These are phyloP conservation scores for Vigna hirtella DNA, from an alignment of 306 rosid species.

Conservation along the genomic window DNA sequence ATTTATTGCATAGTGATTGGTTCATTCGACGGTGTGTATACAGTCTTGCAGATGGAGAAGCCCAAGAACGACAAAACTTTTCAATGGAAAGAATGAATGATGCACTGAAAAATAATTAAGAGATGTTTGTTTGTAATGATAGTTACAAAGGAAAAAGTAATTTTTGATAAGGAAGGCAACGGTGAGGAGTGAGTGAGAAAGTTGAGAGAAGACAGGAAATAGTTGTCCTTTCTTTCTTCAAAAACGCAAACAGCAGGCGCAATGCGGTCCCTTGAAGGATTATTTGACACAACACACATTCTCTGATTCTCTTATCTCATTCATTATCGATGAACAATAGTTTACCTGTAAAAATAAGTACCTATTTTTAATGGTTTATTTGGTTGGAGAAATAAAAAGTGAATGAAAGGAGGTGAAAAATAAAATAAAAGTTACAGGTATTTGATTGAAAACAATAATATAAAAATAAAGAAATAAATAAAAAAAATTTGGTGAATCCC, in stretches of 20 bases:
- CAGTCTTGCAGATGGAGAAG: not conserved
- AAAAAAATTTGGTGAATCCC: no score
- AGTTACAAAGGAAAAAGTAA: constrained; percentile 29
- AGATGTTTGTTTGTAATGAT: constrained; percentile 5
- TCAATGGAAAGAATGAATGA: not conserved
- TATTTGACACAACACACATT: not conserved
- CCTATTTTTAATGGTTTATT: no score
- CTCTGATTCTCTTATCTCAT: not conserved
- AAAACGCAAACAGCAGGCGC: not conserved
- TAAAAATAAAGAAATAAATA: no score
- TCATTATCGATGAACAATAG: not conserved
- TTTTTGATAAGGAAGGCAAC: constrained; percentile 26
- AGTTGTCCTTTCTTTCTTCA: not conserved
- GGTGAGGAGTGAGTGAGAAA: constrained; percentile 27
- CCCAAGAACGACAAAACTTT: not conserved
- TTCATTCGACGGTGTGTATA: not conserved
- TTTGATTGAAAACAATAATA: no score
- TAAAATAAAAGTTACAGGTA: no score
- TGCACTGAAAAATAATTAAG: not conserved
- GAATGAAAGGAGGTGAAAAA: no score
- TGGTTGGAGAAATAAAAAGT: no score
- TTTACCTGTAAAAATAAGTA: not conserved
- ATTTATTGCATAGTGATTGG: not conserved
- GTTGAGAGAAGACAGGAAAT: constrained; percentile 1
- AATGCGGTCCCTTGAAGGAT: not conserved